Evolutionary conservation across 1,284 basidiomycete genomes (phyloP).

Genomic region (Golubevia pallescens): DNA sequence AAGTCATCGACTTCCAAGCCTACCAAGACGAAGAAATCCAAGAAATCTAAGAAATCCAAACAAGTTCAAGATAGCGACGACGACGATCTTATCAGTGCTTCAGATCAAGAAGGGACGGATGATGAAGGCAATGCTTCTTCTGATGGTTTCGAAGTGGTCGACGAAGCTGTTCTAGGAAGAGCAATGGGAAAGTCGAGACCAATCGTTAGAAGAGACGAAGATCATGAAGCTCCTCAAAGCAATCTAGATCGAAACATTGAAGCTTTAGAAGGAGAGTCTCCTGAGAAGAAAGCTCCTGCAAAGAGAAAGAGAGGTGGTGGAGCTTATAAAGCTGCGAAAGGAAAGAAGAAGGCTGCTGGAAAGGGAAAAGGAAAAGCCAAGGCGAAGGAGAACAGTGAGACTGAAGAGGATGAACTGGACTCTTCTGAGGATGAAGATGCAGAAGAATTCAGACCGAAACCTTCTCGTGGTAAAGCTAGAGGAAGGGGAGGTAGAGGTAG

Average conservation of each 20-base stretch:
- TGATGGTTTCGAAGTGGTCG: conserved; percentile 20
- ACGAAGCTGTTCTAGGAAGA: conserved; percentile 32
- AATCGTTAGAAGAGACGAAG: conserved; percentile 25
- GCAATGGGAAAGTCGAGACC: conserved; percentile 37
- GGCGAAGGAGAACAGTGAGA: background rate
- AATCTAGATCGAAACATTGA: background rate
- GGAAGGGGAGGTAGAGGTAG: conserved; percentile 5
- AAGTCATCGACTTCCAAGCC: background rate
- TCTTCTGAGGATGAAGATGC: conserved; percentile 27
- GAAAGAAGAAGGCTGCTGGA: background rate
- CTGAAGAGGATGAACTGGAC: conserved; percentile 18
- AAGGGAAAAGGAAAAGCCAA: conserved; percentile 13
- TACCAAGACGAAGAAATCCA: background rate
- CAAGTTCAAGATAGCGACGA: conserved; percentile 6
- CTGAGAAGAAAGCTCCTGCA: background rate
- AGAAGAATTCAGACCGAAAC: conserved; percentile 5
- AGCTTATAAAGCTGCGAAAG: background rate
- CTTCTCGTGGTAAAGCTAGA: background rate
- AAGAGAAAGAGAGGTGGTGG: background rate
- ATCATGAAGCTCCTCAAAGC: background rate
- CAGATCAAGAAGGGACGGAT: background rate
- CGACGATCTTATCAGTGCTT: conserved; percentile 2
- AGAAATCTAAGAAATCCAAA: background rate
- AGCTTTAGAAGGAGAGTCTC: background rate
- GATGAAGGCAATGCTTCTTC: conserved; percentile 23